Percentiles rank a stretch among this genome's conserved stretches.
phyloP scores from a whole-genome alignment of 176 grass and related monocot species.

The Miscanthus lutarioriparius region DNA sequence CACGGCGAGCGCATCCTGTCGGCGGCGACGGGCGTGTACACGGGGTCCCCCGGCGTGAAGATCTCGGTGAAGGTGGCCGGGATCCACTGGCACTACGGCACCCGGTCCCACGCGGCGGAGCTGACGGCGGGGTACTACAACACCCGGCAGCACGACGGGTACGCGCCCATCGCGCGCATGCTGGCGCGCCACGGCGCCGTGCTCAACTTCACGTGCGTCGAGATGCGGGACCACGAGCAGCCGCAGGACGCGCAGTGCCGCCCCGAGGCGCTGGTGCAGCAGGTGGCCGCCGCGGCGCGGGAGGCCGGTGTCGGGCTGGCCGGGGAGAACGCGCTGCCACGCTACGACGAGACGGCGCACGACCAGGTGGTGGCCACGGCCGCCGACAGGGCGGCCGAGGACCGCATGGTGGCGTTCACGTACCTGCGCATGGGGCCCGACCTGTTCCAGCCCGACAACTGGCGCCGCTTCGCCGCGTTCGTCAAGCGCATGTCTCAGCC shows the following conservation, averaged over 20 bases:
- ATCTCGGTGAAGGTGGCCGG: conserved; percentile 72
- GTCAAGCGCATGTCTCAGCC: conserved; percentile 52
- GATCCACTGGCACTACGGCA: conserved; percentile 84
- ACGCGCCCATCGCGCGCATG: conserved; percentile 52
- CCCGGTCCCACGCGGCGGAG: conserved; percentile 66
- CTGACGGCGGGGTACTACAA: conserved; percentile 78
- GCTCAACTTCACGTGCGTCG: conserved; percentile 84
- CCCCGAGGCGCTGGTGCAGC: conserved; percentile 64
- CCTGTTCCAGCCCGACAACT: conserved; percentile 65
- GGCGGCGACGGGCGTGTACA: conserved; percentile 40
- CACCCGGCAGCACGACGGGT: conserved; percentile 62
- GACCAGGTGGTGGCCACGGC: conserved; percentile 60
- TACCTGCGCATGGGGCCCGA: conserved; percentile 74
- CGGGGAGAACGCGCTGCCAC: conserved; percentile 69
- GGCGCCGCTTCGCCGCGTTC: conserved; percentile 68
- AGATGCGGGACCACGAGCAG: conserved; percentile 82
- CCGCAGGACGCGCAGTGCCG: conserved; percentile 61
- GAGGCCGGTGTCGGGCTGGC: conserved; percentile 47
- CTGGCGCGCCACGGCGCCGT: conserved; percentile 53
- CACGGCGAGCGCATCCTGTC: conserved; percentile 68
- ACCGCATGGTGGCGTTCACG: conserved; percentile 79
- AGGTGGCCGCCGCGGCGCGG: conserved; percentile 56
- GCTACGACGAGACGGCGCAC: conserved; percentile 68
- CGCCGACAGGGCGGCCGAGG: conserved; percentile 12
- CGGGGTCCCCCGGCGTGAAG: neutral